Percentiles rank a stretch among this genome's conserved stretches.
Evolutionary conservation across 345 rosid genomes (phyloP).

Genomic region (Luvunga scandens): DNA sequence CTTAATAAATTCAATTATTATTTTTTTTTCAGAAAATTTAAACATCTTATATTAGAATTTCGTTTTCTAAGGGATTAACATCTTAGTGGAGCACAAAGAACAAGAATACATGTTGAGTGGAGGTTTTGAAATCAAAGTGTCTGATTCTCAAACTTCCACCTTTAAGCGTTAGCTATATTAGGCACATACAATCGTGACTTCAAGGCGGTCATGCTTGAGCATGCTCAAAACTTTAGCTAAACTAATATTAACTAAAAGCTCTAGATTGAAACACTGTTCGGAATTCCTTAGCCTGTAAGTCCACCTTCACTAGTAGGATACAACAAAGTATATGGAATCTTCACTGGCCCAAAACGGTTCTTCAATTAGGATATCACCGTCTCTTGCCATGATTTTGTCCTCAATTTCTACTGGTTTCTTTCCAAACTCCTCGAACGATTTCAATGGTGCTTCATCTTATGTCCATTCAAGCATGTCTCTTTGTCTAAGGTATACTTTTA

Average conservation of each 20-base stretch:
- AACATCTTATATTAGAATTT: too few relatives aligned
- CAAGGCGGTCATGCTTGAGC: too few relatives aligned
- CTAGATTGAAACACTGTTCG: slow-evolving; percentile 22
- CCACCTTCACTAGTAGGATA: slow-evolving; percentile 23
- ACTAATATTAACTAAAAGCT: not conserved
- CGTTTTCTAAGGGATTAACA: too few relatives aligned
- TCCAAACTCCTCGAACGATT: slow-evolving; percentile 46
- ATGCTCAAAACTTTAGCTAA: too few relatives aligned
- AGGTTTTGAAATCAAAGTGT: too few relatives aligned
- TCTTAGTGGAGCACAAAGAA: too few relatives aligned
- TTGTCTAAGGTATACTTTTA: slow-evolving; percentile 62
- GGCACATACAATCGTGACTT: too few relatives aligned
- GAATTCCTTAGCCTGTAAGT: slow-evolving; percentile 23
- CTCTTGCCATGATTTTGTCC: slow-evolving; percentile 34
- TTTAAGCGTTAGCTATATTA: too few relatives aligned
- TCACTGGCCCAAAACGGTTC: slow-evolving; percentile 62
- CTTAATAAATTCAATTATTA: too few relatives aligned
- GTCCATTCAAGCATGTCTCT: slow-evolving; percentile 57
- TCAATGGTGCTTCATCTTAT: slow-evolving; percentile 33
- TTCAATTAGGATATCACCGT: slow-evolving; percentile 34
- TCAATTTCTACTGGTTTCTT: slow-evolving; percentile 44
- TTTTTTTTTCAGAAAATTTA: too few relatives aligned
- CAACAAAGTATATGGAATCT: slow-evolving; percentile 31
- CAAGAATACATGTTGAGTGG: too few relatives aligned
- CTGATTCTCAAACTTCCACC: too few relatives aligned